Conservation (phyloP, 23 red algal genomes). For the Gracilaria domingensis region DNA sequence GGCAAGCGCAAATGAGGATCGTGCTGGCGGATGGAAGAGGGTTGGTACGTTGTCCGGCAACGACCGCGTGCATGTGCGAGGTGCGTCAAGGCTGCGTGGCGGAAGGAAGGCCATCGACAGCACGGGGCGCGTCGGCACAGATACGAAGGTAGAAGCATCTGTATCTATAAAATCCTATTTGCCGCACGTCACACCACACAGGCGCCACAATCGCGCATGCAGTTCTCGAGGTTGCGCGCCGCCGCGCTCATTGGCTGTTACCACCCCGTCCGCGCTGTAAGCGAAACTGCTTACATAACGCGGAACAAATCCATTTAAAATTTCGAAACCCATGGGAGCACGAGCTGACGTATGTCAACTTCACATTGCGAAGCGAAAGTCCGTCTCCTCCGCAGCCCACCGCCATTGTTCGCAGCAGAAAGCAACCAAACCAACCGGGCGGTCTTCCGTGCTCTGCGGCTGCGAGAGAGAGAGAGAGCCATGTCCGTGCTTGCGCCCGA, state of each 20-base stretch:
- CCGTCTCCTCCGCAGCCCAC: background rate
- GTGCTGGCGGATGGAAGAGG: background rate
- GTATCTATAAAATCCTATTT: no score
- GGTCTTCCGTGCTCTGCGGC: no score
- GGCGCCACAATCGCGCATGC: background rate
- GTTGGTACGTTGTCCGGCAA: background rate
- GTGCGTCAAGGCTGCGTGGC: no score
- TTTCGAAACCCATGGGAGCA: background rate
- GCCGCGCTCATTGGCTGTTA: background rate
- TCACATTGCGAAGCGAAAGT: background rate
- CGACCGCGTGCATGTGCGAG: conserved; percentile 5
- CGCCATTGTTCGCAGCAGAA: no score
- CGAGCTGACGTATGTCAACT: background rate
- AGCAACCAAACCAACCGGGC: no score
- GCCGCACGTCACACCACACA: no score
- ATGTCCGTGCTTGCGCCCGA: conserved; percentile 13
- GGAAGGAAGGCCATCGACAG: no score
- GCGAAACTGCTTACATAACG: background rate
- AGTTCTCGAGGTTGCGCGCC: background rate
- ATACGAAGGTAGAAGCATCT: no score
- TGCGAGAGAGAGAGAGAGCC: no score
- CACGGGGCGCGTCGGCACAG: no score
- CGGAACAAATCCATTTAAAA: background rate
- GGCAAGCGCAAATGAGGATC: background rate
- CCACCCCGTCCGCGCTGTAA: background rate